A percentile compares a stretch with the other conserved stretches of the same genome.
These are phyloP conservation scores for Daedaleopsis nitida DNA, from an alignment of 768 basidiomycete genomes.

Conservation along the genomic window DNA sequence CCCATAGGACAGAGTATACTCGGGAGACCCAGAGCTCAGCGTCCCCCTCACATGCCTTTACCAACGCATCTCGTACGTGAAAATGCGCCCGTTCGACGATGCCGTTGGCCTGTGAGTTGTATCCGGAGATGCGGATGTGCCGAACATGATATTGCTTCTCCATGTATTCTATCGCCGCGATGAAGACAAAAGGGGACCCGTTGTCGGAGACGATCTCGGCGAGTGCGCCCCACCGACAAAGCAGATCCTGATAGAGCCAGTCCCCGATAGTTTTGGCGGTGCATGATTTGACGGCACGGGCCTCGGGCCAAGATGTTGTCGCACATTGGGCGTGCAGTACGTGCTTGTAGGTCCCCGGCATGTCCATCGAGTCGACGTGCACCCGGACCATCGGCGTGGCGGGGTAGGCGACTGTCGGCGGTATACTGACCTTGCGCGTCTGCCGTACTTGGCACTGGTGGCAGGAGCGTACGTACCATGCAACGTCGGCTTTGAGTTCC, in stretches of 20 bases:
- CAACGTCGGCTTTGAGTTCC: slow-evolving; percentile 17
- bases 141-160: slow-evolving; percentile 31
- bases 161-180: slow-evolving; percentile 26
- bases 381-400: slow-evolving; percentile 35
- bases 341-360: slow-evolving; percentile 30
- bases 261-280: slow-evolving; percentile 29
- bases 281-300: slow-evolving; percentile 29
- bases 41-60: slow-evolving; percentile 37
- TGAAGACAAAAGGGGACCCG: slow-evolving; percentile 31
- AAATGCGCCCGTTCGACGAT: slow-evolving; percentile 34
- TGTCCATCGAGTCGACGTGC: slow-evolving; percentile 41
- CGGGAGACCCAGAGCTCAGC: slow-evolving; percentile 34
- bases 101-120: slow-evolving; percentile 45
- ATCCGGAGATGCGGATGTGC: slow-evolving; percentile 42
- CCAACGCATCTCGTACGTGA: slow-evolving; percentile 35
- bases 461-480: slow-evolving; percentile 27
- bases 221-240: slow-evolving; percentile 42
- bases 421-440: slow-evolving; percentile 23
- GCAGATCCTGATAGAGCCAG: slow-evolving; percentile 38
- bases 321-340: slow-evolving; percentile 40
- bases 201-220: slow-evolving; percentile 45
- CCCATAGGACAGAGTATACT: slow-evolving; percentile 33
- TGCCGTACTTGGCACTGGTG: too few relatives aligned
- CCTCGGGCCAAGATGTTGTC: slow-evolving; percentile 37
- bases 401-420: slow-evolving; percentile 21